A percentile compares a stretch with the other conserved stretches of the same genome.
phyloP scores from a whole-genome alignment of 768 basidiomycete species.

The Lactarius vividus region DNA sequence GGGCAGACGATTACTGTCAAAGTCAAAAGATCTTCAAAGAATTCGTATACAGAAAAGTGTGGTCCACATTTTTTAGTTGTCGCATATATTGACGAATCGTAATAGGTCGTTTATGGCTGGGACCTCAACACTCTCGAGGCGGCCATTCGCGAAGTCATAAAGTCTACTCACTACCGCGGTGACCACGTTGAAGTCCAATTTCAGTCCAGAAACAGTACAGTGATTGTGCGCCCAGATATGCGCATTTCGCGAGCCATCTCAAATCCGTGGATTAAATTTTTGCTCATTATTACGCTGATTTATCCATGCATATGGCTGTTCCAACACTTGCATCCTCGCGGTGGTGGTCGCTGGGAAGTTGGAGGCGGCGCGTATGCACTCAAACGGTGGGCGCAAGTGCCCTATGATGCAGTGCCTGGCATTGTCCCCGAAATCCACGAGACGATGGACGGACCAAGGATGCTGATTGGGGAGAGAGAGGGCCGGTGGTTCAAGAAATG shows the following conservation, averaged over 20 bases:
- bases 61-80: constrained; percentile 5
- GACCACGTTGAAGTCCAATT: constrained; percentile 52
- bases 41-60: constrained; percentile 69
- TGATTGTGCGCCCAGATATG: constrained; percentile 72
- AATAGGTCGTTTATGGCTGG: constrained; percentile 58
- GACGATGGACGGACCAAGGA: constrained; percentile 35
- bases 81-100: constrained; percentile 6
- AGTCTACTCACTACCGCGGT: constrained; percentile 41
- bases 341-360: constrained; percentile 75
- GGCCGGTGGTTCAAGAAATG: constrained; percentile 78
- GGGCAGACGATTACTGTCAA: constrained; percentile 82
- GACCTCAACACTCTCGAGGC: constrained; percentile 42
- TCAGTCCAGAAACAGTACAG: constrained; percentile 42
- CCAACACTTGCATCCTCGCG: constrained; percentile 60
- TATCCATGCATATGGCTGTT: constrained; percentile 84
- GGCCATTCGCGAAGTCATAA: constrained; percentile 40
- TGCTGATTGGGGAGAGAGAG: constrained; percentile 60
- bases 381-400: constrained; percentile 40
- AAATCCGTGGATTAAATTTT: constrained; percentile 65
- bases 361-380: constrained; percentile 76
- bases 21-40: constrained; percentile 72
- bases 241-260: constrained; percentile 63
- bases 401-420: background rate
- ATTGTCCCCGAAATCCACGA: constrained; percentile 28
- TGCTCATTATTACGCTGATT: constrained; percentile 65